Base-by-base conservation (phyloP, 75 land plant species). In the Selaginella tamariscina region DNA sequence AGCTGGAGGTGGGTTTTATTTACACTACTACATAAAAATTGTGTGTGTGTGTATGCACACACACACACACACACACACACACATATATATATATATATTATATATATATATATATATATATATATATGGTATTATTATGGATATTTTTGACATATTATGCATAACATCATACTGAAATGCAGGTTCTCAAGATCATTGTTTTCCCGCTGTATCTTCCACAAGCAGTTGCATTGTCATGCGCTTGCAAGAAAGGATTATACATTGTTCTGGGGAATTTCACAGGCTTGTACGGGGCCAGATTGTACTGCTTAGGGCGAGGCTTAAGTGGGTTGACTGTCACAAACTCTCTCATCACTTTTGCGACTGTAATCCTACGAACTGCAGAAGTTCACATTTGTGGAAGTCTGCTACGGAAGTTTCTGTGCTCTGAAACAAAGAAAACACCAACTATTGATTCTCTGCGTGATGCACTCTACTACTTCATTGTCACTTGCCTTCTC, bases 191-290 rank as follows among this genome's bases (percentile, higher is more conserved):
- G 22, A 65, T 66, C 13, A 54, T 65, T 24, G 11, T 72, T 32
- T 72, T 65, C 49, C 73, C 73, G 15, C 29, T 72, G 32, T 72
- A 72, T 29, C 68, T 65, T 18, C 73, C 73, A 0, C 55, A 65
- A 0, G 55, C 68, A 1, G 70, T 72, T n/a, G 70, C 55, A 0
- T 55, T 72, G 8, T 27, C 73, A 0, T 22, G 64, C 11, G 73
- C 68, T 8, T 65, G 24, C 31, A 44, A 44, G 1, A 64, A 66
- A 66, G 65, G 32, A 0, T 24, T 27, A 0, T 54, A 33, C 24
- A 31, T 55, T 2, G 68, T 33, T 0, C 56, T 64, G 0, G 73
- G 73, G 20, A 65, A 65, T 2, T 39, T 65, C 1, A 24, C 65
- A 1, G 73, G 73, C 0, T 1, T 72, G 1, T 72, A 39, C 44